Evolutionary conservation across 208 protist genomes (phyloP).

Genomic region (Acanthamoeba castellanii): DNA sequence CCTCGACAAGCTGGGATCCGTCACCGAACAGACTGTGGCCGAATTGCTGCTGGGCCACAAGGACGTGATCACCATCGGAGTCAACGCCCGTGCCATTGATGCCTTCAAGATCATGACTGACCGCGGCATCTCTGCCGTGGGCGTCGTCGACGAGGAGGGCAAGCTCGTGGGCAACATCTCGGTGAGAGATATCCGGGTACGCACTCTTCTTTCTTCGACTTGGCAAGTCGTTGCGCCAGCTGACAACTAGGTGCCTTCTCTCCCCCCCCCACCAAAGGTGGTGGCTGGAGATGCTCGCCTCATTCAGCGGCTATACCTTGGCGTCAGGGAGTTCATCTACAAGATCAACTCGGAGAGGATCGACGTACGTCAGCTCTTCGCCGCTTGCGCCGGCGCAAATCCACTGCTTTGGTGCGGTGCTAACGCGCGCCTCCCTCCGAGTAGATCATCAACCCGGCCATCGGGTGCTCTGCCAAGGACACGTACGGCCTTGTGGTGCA

Average conservation of each 20-base stretch:
- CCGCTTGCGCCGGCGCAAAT: neutral
- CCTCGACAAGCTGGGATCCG: neutral
- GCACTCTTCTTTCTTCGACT: neutral
- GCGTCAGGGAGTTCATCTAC: conserved; percentile 32
- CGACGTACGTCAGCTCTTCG: neutral
- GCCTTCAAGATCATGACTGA: conserved; percentile 30
- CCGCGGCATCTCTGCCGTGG: neutral
- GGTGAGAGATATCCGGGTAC: conserved; percentile 5
- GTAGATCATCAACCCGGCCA: conserved; percentile 31
- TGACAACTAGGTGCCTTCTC: neutral
- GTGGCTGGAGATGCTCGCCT: neutral
- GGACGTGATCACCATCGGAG: conserved; percentile 2
- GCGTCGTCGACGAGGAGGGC: conserved; percentile 14
- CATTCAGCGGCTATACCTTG: conserved; percentile 4
- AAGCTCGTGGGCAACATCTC: neutral
- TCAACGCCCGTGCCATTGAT: conserved; percentile 25
- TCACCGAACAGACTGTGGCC: neutral
- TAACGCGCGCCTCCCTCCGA: neutral
- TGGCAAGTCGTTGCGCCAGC: neutral
- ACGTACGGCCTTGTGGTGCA: neutral
- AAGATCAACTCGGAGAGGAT: conserved; percentile 13
- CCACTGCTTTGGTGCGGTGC: neutral
- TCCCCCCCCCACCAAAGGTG: neutral
- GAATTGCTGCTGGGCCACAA: neutral
- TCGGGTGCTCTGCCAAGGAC: neutral